Percentiles rank a stretch among this genome's conserved stretches.
Evolutionary conservation across 768 basidiomycete genomes (phyloP).

Genomic region (Hericium coralloides): DNA sequence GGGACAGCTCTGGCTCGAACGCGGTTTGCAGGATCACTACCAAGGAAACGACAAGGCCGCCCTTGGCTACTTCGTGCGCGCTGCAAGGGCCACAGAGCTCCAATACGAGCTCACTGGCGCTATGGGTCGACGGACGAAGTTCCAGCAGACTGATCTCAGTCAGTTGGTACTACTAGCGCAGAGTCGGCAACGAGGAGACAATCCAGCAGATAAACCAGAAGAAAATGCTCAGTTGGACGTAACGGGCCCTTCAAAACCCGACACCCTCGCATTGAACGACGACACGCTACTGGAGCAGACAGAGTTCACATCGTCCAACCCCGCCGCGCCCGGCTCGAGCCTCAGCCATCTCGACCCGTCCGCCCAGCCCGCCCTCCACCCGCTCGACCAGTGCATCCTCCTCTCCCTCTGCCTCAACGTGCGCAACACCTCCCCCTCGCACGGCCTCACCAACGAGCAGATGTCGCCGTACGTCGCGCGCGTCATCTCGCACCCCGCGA

Average conservation of each 20-base stretch:
- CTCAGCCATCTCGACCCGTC: constrained; percentile 75
- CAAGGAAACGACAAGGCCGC: constrained; percentile 70
- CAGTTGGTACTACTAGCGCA: constrained; percentile 94
- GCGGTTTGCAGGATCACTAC: constrained; percentile 73
- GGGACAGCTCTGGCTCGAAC: constrained; percentile 63
- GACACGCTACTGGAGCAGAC: constrained; percentile 95
- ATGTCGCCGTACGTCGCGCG: constrained; percentile 89
- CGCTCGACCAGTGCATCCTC: constrained; percentile 90
- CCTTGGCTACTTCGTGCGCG: constrained; percentile 65
- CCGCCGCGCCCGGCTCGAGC: constrained; percentile 33
- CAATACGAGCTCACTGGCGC: constrained; percentile 91
- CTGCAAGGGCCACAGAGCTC: constrained; percentile 68
- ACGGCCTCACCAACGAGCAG: constrained; percentile 87
- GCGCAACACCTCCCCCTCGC: constrained; percentile 79
- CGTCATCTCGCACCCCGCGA: constrained; percentile 80
- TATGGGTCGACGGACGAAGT: constrained; percentile 89
- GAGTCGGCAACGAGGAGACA: constrained; percentile 35
- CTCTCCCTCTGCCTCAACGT: constrained; percentile 86
- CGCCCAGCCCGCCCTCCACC: constrained; percentile 79
- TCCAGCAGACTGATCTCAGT: constrained; percentile 74
- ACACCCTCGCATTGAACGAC: constrained; percentile 80
- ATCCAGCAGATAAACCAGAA: not conserved
- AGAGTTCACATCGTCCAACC: constrained; percentile 71
- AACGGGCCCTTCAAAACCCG: constrained; percentile 33
- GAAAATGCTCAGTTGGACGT: constrained; percentile 4